These are phyloP conservation scores for Aspergillus pseudoglaucus DNA, from an alignment of 2,329 filamentous ascomycete genomes.

Conservation along the genomic window DNA sequence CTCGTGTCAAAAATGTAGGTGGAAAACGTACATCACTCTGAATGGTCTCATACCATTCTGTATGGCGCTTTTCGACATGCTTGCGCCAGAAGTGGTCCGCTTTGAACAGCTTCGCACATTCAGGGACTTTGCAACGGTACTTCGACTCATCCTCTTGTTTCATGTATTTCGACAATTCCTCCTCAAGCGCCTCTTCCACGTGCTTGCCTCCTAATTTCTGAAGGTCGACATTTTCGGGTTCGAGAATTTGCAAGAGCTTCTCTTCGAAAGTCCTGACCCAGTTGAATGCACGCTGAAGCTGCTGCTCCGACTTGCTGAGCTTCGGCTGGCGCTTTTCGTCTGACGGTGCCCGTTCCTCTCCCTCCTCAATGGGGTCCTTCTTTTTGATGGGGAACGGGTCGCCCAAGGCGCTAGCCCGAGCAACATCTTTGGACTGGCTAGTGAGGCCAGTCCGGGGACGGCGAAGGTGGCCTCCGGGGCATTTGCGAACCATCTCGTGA, in stretches of 20 bases:
- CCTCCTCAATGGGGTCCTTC: slow-evolving; percentile 57
- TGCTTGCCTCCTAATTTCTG: slow-evolving; percentile 86
- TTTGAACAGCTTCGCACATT: slow-evolving; percentile 96
- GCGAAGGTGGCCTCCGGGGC: slow-evolving; percentile 92
- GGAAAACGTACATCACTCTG: slow-evolving; percentile 67
- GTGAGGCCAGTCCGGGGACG: slow-evolving; percentile 82
- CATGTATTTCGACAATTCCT: slow-evolving; percentile 79
- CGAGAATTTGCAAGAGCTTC: slow-evolving; percentile 85
- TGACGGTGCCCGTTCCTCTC: slow-evolving; percentile 58
- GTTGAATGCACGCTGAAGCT: slow-evolving; percentile 90
- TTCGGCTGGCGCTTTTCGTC: slow-evolving; percentile 68
- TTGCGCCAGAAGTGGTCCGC: slow-evolving; percentile 96
- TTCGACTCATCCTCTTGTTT: slow-evolving; percentile 98
- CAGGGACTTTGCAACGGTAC: slow-evolving; percentile 91
- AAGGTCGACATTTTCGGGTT: slow-evolving; percentile 80
- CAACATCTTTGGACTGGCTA: slow-evolving; percentile 74
- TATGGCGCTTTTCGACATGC: slow-evolving; percentile 92
- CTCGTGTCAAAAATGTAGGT: not conserved
- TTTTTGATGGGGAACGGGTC: slow-evolving; percentile 81
- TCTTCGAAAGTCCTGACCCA: slow-evolving; percentile 99
- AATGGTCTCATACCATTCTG: slow-evolving; percentile 75
- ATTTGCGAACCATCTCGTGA: slow-evolving; percentile 92
- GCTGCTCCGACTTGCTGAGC: slow-evolving; percentile 74
- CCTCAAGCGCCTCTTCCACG: slow-evolving; percentile 75
- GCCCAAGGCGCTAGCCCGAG: slow-evolving; percentile 73